Evolutionary conservation across 768 basidiomycete species (phyloP).

Genomic region (Leccinum fibrillosum): DNA sequence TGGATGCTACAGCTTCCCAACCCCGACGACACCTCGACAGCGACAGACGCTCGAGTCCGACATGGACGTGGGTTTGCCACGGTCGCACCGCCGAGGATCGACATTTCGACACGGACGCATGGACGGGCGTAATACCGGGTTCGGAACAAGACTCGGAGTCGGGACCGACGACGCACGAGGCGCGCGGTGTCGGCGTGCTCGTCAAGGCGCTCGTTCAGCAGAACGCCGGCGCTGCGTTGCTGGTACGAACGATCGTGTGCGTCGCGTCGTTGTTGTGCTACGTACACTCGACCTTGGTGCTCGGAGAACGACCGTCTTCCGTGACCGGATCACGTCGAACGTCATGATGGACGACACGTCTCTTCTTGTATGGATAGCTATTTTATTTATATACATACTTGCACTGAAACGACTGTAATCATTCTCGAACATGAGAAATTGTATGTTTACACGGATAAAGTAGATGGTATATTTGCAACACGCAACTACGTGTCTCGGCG

Average conservation of each 20-base stretch:
- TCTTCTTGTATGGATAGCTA: not conserved
- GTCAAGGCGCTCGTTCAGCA: slow-evolving; percentile 21
- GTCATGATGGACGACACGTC: not conserved
- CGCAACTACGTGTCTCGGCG: slow-evolving; percentile 8
- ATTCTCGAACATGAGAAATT: not conserved
- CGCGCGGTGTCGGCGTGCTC: slow-evolving; percentile 12
- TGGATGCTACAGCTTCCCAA: not conserved
- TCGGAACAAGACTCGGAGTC: not conserved
- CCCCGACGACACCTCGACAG: not conserved
- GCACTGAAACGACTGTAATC: not conserved
- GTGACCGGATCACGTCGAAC: not conserved
- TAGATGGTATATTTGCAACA: slow-evolving; percentile 2
- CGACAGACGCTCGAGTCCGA: not conserved
- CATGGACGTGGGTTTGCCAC: not conserved
- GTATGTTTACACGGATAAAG: slow-evolving; percentile 1
- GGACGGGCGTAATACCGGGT: not conserved
- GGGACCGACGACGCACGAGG: slow-evolving; percentile 6
- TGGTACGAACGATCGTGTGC: slow-evolving; percentile 8
- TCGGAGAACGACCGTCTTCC: not conserved
- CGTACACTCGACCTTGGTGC: slow-evolving; percentile 3
- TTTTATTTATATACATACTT: not conserved
- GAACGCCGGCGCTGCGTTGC: slow-evolving; percentile 5
- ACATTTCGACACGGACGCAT: not conserved
- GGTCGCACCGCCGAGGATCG: not conserved
- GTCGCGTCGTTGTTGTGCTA: slow-evolving; percentile 1